Percentiles rank a stretch among this genome's conserved stretches.
These are phyloP conservation scores for Taiwanofungus camphoratus DNA, from an alignment of 1,284 basidiomycete species.

Conservation along the genomic window DNA sequence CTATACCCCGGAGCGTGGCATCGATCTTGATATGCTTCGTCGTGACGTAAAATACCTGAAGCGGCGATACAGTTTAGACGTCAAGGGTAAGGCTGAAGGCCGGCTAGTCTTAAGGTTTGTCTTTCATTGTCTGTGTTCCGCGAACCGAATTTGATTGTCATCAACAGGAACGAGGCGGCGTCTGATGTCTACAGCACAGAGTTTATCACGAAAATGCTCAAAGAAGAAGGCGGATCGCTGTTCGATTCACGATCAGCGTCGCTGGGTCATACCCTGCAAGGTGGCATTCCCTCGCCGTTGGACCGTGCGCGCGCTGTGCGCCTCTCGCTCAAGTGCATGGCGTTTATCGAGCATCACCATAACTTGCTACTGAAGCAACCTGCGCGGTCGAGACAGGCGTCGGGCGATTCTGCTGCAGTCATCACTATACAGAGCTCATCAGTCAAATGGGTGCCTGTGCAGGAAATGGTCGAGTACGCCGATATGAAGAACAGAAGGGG, in stretches of 20 bases:
- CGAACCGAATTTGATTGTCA: neutral
- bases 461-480: conserved; percentile 79
- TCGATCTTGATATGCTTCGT: conserved; percentile 76
- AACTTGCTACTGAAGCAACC: conserved; percentile 41
- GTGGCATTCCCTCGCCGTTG: conserved; percentile 89
- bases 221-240: conserved; percentile 86
- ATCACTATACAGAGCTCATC: conserved; percentile 85
- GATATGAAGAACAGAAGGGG: conserved; percentile 90
- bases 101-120: conserved; percentile 83
- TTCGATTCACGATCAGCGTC: conserved; percentile 94
- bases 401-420: conserved; percentile 73
- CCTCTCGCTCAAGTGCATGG: conserved; percentile 88
- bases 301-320: conserved; percentile 91
- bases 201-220: conserved; percentile 89
- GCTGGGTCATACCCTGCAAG: conserved; percentile 95
- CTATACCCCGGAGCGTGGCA: conserved; percentile 92
- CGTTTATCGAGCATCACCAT: conserved; percentile 87
- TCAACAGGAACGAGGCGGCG: conserved; percentile 74
- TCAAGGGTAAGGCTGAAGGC: conserved; percentile 87
- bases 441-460: conserved; percentile 79
- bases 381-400: conserved; percentile 44
- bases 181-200: conserved; percentile 91
- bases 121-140: neutral
- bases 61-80: conserved; percentile 81
- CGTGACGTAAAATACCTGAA: conserved; percentile 89